Evolutionary conservation across 345 rosid genomes (phyloP), one percentile per base, ranked within the genome.

Genomic region (Isatis tinctoria): DNA sequence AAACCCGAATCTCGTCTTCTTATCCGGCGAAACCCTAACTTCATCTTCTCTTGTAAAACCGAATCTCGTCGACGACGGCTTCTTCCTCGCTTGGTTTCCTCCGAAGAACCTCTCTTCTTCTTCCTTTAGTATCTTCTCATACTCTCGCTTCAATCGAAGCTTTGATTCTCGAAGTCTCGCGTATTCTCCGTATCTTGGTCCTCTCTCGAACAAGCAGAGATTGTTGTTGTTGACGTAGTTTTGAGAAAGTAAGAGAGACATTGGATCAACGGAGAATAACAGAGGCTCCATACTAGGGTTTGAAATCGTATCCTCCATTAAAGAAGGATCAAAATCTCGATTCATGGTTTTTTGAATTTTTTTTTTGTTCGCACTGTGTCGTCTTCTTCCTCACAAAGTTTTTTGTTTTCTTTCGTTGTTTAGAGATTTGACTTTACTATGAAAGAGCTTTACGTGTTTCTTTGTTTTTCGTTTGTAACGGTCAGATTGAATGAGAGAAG

Each of bases 111-210:
- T 67, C 73, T 51, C 72, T 18, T 73, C 70, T 41, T 73, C 78
- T 62, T 78, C 78, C 51, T 52, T 44, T 0, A 78, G 67, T 57
- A 79, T 54, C 11, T 65, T 82, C 85, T 61, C 82, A 76, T 14
- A 48, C 71, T 74, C 78, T 58, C 54, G 83, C 80, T 73, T 90
- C 77, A 76, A 51, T 14, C 83, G 82, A 33, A 94, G 85, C 77
- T 77, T 88, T 0, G 86, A 82, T 65, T 94, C 98, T 28, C 98
- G 71, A 17, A 94, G 67, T 57, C 84, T 77, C 4, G 96, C 85
- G 76, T 94, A 94, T 12, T 86, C 95, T 14, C 75, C 30, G 68
- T 94, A 94, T 53, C 87, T 83, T 3, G 97, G 92, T 16, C 98
- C 98, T 81, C 98, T 85, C 79, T 87, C 95, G 87, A 90, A 74